phyloP scores from a whole-genome alignment of 2,329 filamentous ascomycete species.

The Penicillium sp. region DNA sequence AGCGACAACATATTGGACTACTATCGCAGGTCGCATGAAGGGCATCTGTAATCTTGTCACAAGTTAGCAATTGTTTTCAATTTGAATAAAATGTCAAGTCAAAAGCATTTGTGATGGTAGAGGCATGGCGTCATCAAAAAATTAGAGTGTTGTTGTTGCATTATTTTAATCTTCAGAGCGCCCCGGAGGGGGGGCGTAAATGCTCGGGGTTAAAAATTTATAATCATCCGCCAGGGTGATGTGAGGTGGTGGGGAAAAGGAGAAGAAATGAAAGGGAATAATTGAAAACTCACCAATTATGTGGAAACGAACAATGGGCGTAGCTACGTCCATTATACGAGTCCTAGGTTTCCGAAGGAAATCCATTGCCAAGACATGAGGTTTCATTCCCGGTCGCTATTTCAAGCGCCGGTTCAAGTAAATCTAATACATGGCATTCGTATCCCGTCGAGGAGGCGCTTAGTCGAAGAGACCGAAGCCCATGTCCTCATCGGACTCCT shows the following conservation, averaged over 20 bases:
- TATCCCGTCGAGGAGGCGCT: slow-evolving; percentile 33
- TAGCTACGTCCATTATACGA: slow-evolving; percentile 36
- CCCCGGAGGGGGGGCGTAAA: slow-evolving; percentile 35
- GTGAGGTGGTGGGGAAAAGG: background rate
- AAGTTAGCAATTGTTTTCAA: slow-evolving; percentile 25
- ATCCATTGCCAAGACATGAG: slow-evolving; percentile 28
- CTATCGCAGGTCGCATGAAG: slow-evolving; percentile 2
- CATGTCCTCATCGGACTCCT: slow-evolving; percentile 61
- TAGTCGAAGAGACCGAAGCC: slow-evolving; percentile 80
- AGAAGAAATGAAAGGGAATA: slow-evolving; percentile 9
- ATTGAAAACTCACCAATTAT: slow-evolving; percentile 25
- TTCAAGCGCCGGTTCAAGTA: slow-evolving; percentile 29
- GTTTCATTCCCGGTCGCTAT: slow-evolving; percentile 34
- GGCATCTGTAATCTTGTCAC: slow-evolving; percentile 17
- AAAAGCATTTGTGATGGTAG: slow-evolving; percentile 10
- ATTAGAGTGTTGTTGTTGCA: slow-evolving; percentile 69
- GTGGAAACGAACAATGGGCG: slow-evolving; percentile 31
- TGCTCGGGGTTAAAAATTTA: slow-evolving; percentile 65
- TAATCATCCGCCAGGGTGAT: slow-evolving; percentile 55
- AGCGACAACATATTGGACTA: slow-evolving; percentile 5
- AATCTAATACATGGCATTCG: slow-evolving; percentile 40
- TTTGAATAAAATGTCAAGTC: slow-evolving; percentile 4
- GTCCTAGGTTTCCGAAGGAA: slow-evolving; percentile 16
- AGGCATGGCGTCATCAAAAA: slow-evolving; percentile 60
- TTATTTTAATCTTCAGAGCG: slow-evolving; percentile 55